Evolutionary conservation across 2,329 filamentous ascomycete genomes (phyloP), one percentile per base, ranked within the genome.

Genomic region (Trichoderma guizhouense): DNA sequence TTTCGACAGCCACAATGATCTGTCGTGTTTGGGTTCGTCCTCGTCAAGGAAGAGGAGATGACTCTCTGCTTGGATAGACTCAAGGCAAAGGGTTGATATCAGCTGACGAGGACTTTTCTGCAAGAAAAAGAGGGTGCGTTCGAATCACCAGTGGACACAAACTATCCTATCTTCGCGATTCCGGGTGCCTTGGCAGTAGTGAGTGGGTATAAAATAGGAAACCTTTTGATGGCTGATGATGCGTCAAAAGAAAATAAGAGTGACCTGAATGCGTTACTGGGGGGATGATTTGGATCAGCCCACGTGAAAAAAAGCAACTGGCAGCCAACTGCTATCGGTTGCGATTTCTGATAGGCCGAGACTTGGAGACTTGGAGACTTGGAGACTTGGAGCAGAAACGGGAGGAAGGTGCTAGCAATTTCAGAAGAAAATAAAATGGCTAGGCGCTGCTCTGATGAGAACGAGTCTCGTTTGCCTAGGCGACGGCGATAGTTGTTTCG

Each of bases 401-500:
- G 24, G 24, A 7, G 68, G 71, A 72, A 72, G 55, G 62, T 28
- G 64, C 68, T 9, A 28, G 21, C 26, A 67, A 14, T 32, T 62
- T 18, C 28, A 24, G 11, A 18, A 58, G 28, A 57, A 8, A 34
- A 55, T 7, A 24, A 32, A 43, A 26, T 24, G 55, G 62, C 68
- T 61, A 43, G n/a, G 43, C 5, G 43, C 36, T 60, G 55, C 67
- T 62, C 32, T 26, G 32, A 18, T 18, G 18, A 24, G 39, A n/a
- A 14, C 26, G 12, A 65, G 32, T 26, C 36, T 34, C 3, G 32
- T 61, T 70, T 26, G 61, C 39, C 66, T 62, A 62, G 18, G 39
- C n/a, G 43, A 53, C 28, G 51, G 39, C 30, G 6, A 61, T 21
- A 9, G 28, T 43, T 32, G 28, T 65, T 70, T 66, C 62, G 66